Conservation (phyloP, 2,329 filamentous ascomycete species). For the Colletotrichum melonis region DNA sequence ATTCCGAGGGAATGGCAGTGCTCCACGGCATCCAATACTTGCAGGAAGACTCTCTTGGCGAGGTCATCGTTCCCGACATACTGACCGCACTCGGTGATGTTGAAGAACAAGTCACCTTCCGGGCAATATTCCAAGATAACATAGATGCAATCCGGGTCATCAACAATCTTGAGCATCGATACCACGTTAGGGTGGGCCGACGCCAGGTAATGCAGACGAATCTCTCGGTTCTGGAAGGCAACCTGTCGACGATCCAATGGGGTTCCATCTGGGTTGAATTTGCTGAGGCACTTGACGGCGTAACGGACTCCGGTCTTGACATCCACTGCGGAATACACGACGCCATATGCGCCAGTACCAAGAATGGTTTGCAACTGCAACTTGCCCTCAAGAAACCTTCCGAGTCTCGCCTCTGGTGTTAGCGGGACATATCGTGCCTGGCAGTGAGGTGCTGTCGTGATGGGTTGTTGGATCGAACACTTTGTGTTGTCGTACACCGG, state of each 20-base stretch:
- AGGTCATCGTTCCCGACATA: conserved; percentile 94
- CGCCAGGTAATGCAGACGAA: conserved; percentile 88
- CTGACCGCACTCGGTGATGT: conserved; percentile 94
- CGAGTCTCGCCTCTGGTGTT: conserved; percentile 86
- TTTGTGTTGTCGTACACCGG: conserved; percentile 64
- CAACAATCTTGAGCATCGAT: conserved; percentile 92
- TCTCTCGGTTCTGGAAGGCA: conserved; percentile 93
- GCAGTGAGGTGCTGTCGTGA: conserved; percentile 48
- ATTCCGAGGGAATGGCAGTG: conserved; percentile 94
- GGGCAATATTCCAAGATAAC: conserved; percentile 97
- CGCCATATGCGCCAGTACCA: conserved; percentile 94
- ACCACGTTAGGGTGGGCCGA: conserved; percentile 94
- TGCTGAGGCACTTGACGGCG: conserved; percentile 97
- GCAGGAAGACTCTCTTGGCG: conserved; percentile 88
- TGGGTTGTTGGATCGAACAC: conserved; percentile 54
- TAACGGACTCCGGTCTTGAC: conserved; percentile 84
- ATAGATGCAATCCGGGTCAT: conserved; percentile 91
- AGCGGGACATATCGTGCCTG: conserved; percentile 65
- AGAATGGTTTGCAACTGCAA: conserved; percentile 87
- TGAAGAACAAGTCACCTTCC: conserved; percentile 95
- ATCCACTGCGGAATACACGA: conserved; percentile 92
- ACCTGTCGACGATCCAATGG: conserved; percentile 85
- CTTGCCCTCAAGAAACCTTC: conserved; percentile 83
- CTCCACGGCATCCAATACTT: conserved; percentile 95
- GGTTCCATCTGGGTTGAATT: conserved; percentile 77